These are phyloP conservation scores for Cytospora paraplurivora DNA, from an alignment of 2,329 filamentous ascomycete species.

Conservation along the genomic window DNA sequence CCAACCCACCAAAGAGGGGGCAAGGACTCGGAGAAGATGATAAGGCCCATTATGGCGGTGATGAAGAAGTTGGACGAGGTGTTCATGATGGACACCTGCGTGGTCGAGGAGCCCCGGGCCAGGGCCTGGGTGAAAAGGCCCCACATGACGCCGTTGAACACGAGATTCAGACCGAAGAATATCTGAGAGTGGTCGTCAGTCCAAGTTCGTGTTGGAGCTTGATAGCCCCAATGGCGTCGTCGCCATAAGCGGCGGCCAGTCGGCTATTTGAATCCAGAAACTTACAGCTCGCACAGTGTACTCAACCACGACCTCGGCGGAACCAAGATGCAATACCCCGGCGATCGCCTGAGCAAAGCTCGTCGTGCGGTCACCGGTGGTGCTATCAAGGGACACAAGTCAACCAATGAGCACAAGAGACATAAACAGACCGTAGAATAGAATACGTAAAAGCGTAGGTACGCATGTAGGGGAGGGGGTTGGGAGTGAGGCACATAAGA, in stretches of 20 bases:
- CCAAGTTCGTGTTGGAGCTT: background rate
- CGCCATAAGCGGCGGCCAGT: background rate
- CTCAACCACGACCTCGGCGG: conserved; percentile 49
- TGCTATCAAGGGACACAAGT: conserved; percentile 40
- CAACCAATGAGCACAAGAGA: background rate
- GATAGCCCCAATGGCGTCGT: background rate
- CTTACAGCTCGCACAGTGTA: conserved; percentile 52
- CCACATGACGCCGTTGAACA: conserved; percentile 84
- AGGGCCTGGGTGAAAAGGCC: conserved; percentile 78
- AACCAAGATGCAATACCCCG: conserved; percentile 45
- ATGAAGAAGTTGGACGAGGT: conserved; percentile 81
- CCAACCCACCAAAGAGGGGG: conserved; percentile 78
- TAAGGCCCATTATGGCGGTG: conserved; percentile 69
- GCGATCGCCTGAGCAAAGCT: conserved; percentile 51
- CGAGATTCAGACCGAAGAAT: conserved; percentile 75
- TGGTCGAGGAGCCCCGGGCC: conserved; percentile 72
- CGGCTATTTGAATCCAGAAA: conserved; percentile 21
- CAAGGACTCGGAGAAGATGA: conserved; percentile 71
- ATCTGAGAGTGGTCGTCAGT: conserved; percentile 46
- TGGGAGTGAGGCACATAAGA: background rate
- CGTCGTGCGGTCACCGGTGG: conserved; percentile 58
- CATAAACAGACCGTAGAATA: background rate
- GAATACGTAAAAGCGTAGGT: background rate
- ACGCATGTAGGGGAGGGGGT: background rate
- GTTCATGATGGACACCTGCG: conserved; percentile 80